Evolutionary conservation across 208 protist species (phyloP).

Genomic region (Herpetomonas samuelpessoai): DNA sequence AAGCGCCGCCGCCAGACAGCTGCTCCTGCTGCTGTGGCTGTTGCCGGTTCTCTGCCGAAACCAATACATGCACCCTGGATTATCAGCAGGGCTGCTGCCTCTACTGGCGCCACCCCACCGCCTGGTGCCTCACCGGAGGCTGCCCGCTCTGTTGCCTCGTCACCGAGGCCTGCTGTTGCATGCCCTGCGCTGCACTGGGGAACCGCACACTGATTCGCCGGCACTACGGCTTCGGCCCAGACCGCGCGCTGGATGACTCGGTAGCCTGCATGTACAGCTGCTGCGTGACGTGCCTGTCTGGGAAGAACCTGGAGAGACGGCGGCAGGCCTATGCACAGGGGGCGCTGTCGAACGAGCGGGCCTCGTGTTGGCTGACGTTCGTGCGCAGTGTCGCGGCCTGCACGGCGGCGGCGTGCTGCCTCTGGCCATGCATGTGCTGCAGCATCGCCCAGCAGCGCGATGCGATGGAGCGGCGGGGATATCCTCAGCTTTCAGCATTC

Average conservation of each 20-base stretch:
- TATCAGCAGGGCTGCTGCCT: conserved; percentile 22
- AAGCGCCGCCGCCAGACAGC: background rate
- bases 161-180: conserved; percentile 38
- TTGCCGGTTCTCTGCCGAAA: conserved; percentile 7
- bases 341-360: background rate
- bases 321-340: background rate
- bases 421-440: conserved; percentile 31
- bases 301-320: background rate
- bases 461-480: conserved; percentile 32
- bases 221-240: conserved; percentile 41
- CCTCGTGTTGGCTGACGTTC: conserved; percentile 28
- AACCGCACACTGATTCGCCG: conserved; percentile 47
- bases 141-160: conserved; percentile 33
- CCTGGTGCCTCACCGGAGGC: conserved; percentile 18
- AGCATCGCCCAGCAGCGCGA: conserved; percentile 46
- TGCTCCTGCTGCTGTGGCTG: conserved; percentile 25
- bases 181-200: conserved; percentile 41
- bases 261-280: conserved; percentile 30
- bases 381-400: conserved; percentile 22
- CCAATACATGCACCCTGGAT: conserved; percentile 13
- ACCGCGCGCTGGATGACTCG: conserved; percentile 20
- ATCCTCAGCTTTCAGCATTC: conserved; percentile 26
- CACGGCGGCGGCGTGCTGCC: conserved; percentile 29
- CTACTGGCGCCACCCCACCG: conserved; percentile 23
- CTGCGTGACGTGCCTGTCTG: conserved; percentile 24